These are phyloP conservation scores for Achaetomiella virescens DNA, from an alignment of 495 filamentous ascomycete species.

Conservation along the genomic window DNA sequence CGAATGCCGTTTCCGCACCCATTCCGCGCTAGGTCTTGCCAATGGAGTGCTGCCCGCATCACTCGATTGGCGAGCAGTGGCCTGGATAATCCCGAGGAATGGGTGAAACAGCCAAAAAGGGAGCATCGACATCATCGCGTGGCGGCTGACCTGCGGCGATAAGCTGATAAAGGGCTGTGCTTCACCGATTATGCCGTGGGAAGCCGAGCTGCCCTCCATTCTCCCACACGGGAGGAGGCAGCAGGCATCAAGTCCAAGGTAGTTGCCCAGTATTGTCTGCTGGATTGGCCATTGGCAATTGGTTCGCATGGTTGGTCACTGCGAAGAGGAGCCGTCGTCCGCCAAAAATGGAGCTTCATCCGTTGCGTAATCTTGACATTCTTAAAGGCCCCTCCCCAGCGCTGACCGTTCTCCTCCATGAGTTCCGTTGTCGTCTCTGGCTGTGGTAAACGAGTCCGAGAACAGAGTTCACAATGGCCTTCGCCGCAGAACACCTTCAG, in stretches of 20 bases:
- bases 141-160: background rate
- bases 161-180: conserved; percentile 12
- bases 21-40: conserved; percentile 7
- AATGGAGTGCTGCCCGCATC: background rate
- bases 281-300: background rate
- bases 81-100: background rate
- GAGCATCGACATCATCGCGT: conserved; percentile 25
- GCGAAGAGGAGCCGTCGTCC: background rate
- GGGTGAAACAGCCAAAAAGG: conserved; percentile 8
- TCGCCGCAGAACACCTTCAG: conserved; percentile 24
- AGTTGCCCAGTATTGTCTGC: conserved; percentile 1
- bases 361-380: conserved; percentile 11
- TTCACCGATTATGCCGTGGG: conserved; percentile 18
- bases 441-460: background rate
- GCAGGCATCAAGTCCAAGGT: background rate
- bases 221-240: background rate
- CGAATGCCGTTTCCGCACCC: conserved; percentile 6
- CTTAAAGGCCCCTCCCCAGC: background rate
- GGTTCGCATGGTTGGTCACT: background rate
- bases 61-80: background rate
- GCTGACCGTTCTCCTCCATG: background rate
- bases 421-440: background rate
- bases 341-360: background rate
- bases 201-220: conserved; percentile 19
- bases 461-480: conserved; percentile 18